Conservation (phyloP, 2,329 filamentous ascomycete species). For the Aspergillus pseudotamarii region DNA sequence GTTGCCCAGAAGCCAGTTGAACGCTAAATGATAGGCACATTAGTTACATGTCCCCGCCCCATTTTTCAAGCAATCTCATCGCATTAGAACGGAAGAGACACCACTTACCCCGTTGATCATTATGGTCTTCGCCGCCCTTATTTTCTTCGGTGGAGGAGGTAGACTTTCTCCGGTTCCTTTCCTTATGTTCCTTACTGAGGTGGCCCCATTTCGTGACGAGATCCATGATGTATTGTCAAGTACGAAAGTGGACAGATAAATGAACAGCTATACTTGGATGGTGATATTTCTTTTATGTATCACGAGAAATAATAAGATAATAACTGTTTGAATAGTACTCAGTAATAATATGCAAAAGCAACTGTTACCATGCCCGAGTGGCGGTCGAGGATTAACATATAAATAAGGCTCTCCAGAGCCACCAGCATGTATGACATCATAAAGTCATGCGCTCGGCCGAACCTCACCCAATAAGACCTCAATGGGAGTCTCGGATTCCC, state of each 20-base stretch:
- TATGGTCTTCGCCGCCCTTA: background rate
- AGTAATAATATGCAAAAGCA: background rate
- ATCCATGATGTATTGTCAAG: constrained; percentile 12
- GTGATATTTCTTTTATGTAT: background rate
- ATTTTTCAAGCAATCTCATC: background rate
- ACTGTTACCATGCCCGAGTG: background rate
- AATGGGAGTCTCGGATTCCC: background rate
- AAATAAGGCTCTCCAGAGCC: background rate
- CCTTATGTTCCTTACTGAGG: constrained; percentile 10
- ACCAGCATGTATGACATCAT: constrained; percentile 1
- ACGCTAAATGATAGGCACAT: constrained; percentile 42
- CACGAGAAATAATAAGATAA: background rate
- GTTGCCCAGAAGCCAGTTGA: constrained; percentile 59
- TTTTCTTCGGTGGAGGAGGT: constrained; percentile 2
- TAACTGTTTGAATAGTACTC: background rate
- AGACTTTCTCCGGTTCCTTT: constrained; percentile 1
- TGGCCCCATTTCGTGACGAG: constrained; percentile 19
- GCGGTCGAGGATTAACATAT: background rate
- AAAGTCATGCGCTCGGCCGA: background rate
- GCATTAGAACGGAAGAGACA: background rate
- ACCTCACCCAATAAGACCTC: background rate
- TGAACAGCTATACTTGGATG: background rate
- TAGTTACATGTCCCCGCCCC: background rate
- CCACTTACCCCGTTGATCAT: constrained; percentile 14
- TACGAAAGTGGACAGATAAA: background rate